Evolutionary conservation across 2,329 filamentous ascomycete species (phyloP).

Genomic region (Orbilia ellipsospora): DNA sequence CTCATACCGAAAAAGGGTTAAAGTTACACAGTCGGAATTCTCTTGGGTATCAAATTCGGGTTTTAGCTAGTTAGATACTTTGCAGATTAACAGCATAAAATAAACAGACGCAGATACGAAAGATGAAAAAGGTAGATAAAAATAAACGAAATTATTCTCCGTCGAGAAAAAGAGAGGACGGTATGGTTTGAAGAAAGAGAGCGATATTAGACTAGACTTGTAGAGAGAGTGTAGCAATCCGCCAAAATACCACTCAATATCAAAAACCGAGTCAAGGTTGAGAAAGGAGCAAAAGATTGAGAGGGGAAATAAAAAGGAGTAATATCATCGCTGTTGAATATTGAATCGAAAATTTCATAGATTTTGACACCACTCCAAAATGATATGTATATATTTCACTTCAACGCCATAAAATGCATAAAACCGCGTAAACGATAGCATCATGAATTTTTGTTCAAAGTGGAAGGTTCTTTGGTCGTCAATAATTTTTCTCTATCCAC

Average conservation of each 20-base stretch:
- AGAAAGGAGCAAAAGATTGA: background rate
- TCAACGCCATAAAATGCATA: conserved; percentile 50
- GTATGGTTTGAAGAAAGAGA: no score
- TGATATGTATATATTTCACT: conserved; percentile 43
- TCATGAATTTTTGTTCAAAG: conserved; percentile 14
- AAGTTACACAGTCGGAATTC: background rate
- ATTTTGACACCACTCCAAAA: conserved; percentile 29
- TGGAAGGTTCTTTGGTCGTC: conserved; percentile 8
- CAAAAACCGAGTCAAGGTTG: background rate
- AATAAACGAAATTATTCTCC: background rate
- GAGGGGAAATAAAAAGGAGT: background rate
- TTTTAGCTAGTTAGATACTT: background rate
- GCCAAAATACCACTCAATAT: conserved; percentile 1
- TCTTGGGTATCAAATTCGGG: conserved; percentile 38
- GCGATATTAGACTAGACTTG: no score
- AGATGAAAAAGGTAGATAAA: background rate
- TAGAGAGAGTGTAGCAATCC: background rate
- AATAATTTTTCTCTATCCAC: conserved; percentile 28
- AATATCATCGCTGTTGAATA: background rate
- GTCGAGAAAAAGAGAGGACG: background rate
- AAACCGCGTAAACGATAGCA: conserved; percentile 7
- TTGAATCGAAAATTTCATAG: conserved; percentile 1
- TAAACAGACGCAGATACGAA: conserved; percentile 4
- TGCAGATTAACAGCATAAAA: no score
- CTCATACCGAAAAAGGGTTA: background rate